A percentile compares a stretch with the other conserved stretches of the same genome.
These are phyloP conservation scores for Phytomonas francai DNA, from an alignment of 208 protist genomes.

Conservation along the genomic window DNA sequence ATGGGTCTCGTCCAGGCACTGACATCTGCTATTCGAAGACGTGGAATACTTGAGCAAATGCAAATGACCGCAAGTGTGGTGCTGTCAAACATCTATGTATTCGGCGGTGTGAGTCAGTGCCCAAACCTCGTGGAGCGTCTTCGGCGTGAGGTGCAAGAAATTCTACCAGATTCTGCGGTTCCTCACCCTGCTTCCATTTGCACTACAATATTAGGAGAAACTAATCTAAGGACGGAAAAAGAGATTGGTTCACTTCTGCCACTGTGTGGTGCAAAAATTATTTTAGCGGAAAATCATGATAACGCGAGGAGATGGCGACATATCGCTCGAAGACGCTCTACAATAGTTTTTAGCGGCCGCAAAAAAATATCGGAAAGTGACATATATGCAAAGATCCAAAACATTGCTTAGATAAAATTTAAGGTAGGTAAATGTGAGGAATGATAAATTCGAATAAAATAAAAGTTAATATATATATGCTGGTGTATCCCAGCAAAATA, in stretches of 20 bases:
- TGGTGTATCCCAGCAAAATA: too few relatives aligned
- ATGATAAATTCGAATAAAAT: too few relatives aligned
- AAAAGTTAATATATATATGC: too few relatives aligned
- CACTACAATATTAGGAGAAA: neutral
- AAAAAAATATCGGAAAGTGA: neutral
- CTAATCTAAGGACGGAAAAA: neutral
- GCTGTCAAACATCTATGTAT: constrained; percentile 23
- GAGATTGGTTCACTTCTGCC: neutral
- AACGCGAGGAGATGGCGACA: neutral
- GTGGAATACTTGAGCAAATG: neutral
- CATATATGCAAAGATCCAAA: neutral
- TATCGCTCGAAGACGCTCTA: neutral
- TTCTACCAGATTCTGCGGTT: neutral
- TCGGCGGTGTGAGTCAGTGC: constrained; percentile 40
- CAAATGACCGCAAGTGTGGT: neutral
- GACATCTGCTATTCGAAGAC: constrained; percentile 2
- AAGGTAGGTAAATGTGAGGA: too few relatives aligned
- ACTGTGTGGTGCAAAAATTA: neutral
- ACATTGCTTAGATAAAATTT: neutral
- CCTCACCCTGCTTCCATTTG: neutral
- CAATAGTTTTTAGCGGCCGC: neutral
- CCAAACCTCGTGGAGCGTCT: constrained; percentile 35
- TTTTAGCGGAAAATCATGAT: neutral
- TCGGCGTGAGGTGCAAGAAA: constrained; percentile 22
- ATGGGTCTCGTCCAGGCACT: constrained; percentile 48